Base-by-base conservation (phyloP, 257 asterid species). In the Salvia miltiorrhiza region DNA sequence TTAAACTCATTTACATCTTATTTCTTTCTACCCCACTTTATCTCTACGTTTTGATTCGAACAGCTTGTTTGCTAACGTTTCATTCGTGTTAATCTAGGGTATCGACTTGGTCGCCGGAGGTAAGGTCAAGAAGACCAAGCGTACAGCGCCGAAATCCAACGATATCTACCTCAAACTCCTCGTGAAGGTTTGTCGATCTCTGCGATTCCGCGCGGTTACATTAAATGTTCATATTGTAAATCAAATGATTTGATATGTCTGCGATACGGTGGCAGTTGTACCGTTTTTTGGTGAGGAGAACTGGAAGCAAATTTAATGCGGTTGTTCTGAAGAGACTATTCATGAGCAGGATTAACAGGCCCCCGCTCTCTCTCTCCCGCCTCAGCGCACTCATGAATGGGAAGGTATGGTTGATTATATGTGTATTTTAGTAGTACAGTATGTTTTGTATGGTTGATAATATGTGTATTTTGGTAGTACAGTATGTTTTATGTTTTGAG, bases 51-150 rank as follows among this genome's bases (percentile, higher is more conserved):
- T 14, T 2, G 20, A 28, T 1, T 6, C 55, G 44, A 43, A 7
- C n/a, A 26, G 19, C 16, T 9, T 39, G 28, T 19, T 13, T 9
- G 11, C 8, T 40, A 7, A 56, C 33, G 4, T 37, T 56, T 69
- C 9, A 24, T 17, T 39, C 45, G 82, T 62, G 88, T 85, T 45
- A 1, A 26, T 67, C 4, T 9, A 88, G 97, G 98, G 98, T 82
- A 92, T 89, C 49, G 98, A 92, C 87, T 80, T 92, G 76, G 83
- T 78, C 57, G 97, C 96, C 73, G 97, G 98, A 63, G 98, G 98
- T 56, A 92, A 92, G 87, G 68, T 78, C 72, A 92, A 92, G 89
- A 87, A 89, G 85, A 88, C 97, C 20, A 88, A 90, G 75, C 89
- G 96, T 49, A 84, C 88, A 0, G 90, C 90, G 2, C 92, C 97